Percentiles rank a stretch among this genome's conserved stretches.
phyloP scores from a whole-genome alignment of 345 rosid species.

The Rhodomyrtus tomentosa region DNA sequence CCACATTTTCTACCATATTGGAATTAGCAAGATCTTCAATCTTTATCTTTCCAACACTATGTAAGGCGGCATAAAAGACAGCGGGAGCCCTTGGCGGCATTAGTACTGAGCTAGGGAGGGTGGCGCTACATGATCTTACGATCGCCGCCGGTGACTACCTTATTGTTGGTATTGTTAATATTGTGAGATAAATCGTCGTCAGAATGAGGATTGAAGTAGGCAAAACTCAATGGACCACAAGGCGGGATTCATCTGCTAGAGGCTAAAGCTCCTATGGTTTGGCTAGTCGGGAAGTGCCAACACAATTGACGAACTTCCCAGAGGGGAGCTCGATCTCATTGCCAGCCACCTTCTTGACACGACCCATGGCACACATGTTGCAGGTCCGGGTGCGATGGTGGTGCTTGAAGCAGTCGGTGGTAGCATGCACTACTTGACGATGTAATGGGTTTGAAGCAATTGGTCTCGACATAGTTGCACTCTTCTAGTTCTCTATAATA shows the following conservation, averaged over 20 bases:
- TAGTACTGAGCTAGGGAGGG: constrained; percentile 83
- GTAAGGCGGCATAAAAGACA: constrained; percentile 81
- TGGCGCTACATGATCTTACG: constrained; percentile 86
- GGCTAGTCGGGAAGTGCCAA: no score
- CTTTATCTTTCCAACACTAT: no score
- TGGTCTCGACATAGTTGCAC: no score
- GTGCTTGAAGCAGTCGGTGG: constrained; percentile 58
- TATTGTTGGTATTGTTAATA: constrained; percentile 10
- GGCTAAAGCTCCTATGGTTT: constrained; percentile 45
- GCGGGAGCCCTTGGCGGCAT: constrained; percentile 86
- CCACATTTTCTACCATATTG: no score
- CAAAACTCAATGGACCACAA: constrained; percentile 84
- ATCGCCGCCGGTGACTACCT: constrained; percentile 76
- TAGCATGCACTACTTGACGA: constrained; percentile 71
- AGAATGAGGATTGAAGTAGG: neutral
- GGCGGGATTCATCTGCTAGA: constrained; percentile 89
- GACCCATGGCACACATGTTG: constrained; percentile 71
- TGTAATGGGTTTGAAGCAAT: constrained; percentile 31
- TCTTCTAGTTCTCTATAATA: no score
- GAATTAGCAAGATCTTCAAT: no score
- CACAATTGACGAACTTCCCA: constrained; percentile 63
- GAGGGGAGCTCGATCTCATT: constrained; percentile 78
- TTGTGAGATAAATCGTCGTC: neutral
- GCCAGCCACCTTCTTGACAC: constrained; percentile 59
- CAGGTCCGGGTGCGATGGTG: no score